Evolutionary conservation across 768 basidiomycete genomes (phyloP).

Genomic region (Leccinum subtestaceum): DNA sequence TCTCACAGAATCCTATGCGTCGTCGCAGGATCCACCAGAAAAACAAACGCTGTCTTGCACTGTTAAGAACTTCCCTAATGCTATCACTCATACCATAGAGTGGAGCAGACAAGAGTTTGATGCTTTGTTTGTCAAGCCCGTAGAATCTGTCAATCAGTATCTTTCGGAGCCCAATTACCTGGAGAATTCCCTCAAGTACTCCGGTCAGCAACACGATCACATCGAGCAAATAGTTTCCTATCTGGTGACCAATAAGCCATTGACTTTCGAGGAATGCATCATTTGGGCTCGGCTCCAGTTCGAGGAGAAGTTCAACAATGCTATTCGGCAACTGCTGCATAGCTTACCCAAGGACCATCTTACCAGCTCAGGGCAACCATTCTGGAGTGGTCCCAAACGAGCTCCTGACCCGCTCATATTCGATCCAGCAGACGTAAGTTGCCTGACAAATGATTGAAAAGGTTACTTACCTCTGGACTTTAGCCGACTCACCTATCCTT

Average conservation of each 20-base stretch:
- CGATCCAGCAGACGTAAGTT: conserved; percentile 79
- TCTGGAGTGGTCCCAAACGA: conserved; percentile 99
- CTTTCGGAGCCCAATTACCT: conserved; percentile 95
- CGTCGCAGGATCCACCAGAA: conserved; percentile 98
- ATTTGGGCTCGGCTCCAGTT: conserved; percentile 95
- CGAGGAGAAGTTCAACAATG: conserved; percentile 89
- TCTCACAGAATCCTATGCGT: conserved; percentile 93
- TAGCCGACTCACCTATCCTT: conserved; percentile 86
- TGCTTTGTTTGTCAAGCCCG: conserved; percentile 88
- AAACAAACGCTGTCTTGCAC: conserved; percentile 97
- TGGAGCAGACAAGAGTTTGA: conserved; percentile 96
- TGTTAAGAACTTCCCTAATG: conserved; percentile 98
- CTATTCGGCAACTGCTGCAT: conserved; percentile 88
- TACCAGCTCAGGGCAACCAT: conserved; percentile 90
- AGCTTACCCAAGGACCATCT: conserved; percentile 93
- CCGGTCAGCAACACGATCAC: conserved; percentile 88
- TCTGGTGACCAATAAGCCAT: conserved; percentile 87
- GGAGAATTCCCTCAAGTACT: conserved; percentile 86
- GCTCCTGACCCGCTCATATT: conserved; percentile 91
- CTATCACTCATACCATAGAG: conserved; percentile 98
- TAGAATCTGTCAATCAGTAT: conserved; percentile 92
- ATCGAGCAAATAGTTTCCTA: conserved; percentile 84
- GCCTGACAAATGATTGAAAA: not conserved
- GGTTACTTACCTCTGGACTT: conserved; percentile 10
- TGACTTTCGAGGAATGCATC: conserved; percentile 97